These are phyloP conservation scores for Saccharomycopsis fibuligera DNA, from an alignment of 805 yeast species.

Conservation along the genomic window DNA sequence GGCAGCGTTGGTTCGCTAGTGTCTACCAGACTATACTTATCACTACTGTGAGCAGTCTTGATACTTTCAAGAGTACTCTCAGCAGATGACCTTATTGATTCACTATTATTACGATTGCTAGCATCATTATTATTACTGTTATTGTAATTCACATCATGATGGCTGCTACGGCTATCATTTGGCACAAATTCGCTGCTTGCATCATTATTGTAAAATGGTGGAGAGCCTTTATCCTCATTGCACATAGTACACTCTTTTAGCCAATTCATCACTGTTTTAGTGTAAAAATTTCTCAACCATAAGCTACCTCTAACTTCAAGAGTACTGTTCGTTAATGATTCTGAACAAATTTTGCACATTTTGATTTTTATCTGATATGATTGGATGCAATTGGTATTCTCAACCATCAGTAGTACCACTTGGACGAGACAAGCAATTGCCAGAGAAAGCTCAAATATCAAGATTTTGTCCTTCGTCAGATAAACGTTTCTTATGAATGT, in stretches of 20 bases:
- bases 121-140: no score
- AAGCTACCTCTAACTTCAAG: neutral
- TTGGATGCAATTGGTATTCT: neutral
- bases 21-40: no score
- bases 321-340: neutral
- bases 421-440: neutral
- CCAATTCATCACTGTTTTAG: constrained; percentile 7
- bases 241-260: constrained; percentile 6
- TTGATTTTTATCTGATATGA: constrained; percentile 3
- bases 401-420: neutral
- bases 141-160: neutral
- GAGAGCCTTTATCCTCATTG: no score
- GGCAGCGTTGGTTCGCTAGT: no score
- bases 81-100: no score
- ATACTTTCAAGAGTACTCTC: no score
- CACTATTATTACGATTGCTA: no score
- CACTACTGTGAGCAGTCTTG: no score
- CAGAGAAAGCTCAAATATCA: neutral
- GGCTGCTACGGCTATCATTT: neutral
- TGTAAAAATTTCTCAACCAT: neutral
- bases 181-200: neutral
- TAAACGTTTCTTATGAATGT: neutral
- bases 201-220: no score
- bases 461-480: neutral
- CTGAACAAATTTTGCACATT: neutral